A percentile compares a stretch with the other conserved stretches of the same genome.
Evolutionary conservation across 2,329 filamentous ascomycete genomes (phyloP).

Genomic region (Tricladium varicosporioides): DNA sequence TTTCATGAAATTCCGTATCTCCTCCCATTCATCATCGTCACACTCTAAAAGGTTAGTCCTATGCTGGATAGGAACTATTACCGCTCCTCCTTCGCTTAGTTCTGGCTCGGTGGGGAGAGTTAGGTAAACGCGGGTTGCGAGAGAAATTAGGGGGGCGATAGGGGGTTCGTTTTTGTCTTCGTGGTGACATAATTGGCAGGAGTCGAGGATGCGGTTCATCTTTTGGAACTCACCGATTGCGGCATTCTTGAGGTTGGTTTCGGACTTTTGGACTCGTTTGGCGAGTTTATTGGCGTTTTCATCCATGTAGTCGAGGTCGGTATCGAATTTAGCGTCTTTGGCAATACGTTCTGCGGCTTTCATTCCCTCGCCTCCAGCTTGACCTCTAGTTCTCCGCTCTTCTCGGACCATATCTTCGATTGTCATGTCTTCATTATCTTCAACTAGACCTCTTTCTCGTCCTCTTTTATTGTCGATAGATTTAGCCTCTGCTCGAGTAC

Average conservation of each 20-base stretch:
- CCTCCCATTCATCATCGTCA: conserved; percentile 99
- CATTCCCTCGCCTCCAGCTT: conserved; percentile 74
- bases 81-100: conserved; percentile 75
- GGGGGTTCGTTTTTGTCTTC: conserved; percentile 77
- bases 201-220: conserved; percentile 81
- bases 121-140: conserved; percentile 82
- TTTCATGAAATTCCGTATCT: conserved; percentile 99
- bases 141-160: conserved; percentile 78
- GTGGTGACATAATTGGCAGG: conserved; percentile 87
- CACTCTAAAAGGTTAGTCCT: conserved; percentile 91
- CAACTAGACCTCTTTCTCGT: conserved; percentile 77
- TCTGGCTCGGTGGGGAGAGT: conserved; percentile 90
- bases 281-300: conserved; percentile 92
- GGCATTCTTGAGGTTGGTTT: conserved; percentile 81
- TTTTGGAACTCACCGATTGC: conserved; percentile 89
- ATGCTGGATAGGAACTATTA: conserved; percentile 87
- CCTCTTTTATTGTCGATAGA: conserved; percentile 77
- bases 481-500: conserved; percentile 70
- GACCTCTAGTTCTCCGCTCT: conserved; percentile 79
- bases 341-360: conserved; percentile 89
- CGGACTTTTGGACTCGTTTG: conserved; percentile 81
- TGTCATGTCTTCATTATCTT: conserved; percentile 92
- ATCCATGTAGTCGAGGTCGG: conserved; percentile 95
- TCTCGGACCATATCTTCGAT: conserved; percentile 97
- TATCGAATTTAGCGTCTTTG: conserved; percentile 86